Evolutionary conservation across 129 eudicot species (phyloP), one percentile per base, ranked within the genome.

Genomic region (Artemisia annua): DNA sequence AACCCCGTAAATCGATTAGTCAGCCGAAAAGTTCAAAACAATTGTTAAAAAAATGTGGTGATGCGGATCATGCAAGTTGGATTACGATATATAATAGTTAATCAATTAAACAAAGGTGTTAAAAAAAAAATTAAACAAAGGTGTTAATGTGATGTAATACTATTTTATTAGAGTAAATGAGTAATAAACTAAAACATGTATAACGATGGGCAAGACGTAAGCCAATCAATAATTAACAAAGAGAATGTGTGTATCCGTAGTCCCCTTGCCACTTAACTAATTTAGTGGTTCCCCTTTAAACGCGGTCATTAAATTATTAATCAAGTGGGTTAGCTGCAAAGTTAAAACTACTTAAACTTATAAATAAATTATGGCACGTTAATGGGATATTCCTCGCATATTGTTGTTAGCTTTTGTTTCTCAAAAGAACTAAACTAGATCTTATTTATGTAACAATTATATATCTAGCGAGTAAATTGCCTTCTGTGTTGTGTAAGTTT

Each of bases 341-440:
- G 60, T 70, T 78, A 53, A 69, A 77, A 26, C 5, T 28, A 53
- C 2, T 39, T 39, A 39, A 39, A 39, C 46, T 7, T 39, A 39
- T 39, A 39, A 39, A 39, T 7, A 39, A 39, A 39, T 39, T 39
- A 39, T 39, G 63, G 63, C 71, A 77, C 70, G 50, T 48, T 1
- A 11, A 1, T 3, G 18, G 83, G 78, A 85, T 79, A 75, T 82
- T 79, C 87, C 81, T 77, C 70, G 62, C 83, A 73, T 82, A 72
- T 70, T 55, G n/a, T n/a, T n/a, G 54, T 60, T 48, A 35, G 28
- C 10, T 75, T 75, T 54, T 64, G n/a, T n/a, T 17, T 22, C 63
- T n/a, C 11, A 1, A 3, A 11, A 26, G n/a, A 14, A 71, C n/a
- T 7, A 52, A 51, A 28, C 7, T n/a, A 28, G 10, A 24, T 1